These are phyloP conservation scores for Waltergamsia citrina DNA, from an alignment of 2,329 filamentous ascomycete genomes.

Conservation along the genomic window DNA sequence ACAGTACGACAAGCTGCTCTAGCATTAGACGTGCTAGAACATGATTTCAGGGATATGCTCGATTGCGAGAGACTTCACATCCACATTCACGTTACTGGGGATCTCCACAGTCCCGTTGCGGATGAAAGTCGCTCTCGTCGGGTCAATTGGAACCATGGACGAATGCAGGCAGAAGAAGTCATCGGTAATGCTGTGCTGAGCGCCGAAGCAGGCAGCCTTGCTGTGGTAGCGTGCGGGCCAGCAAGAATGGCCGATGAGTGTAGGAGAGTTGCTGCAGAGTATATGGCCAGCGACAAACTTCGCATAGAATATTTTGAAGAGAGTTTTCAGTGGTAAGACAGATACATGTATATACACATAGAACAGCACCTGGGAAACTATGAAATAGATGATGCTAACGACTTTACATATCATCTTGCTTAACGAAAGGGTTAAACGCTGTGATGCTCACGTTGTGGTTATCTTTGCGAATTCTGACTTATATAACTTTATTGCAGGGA, in stretches of 20 bases:
- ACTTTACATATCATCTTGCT: no score
- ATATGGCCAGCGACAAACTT: constrained; percentile 14
- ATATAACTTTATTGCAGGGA: no score
- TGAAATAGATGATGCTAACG: no score
- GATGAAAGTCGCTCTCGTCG: neutral
- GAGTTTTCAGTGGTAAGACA: constrained; percentile 29
- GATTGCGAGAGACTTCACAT: constrained; percentile 19
- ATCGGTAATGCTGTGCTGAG: constrained; percentile 16
- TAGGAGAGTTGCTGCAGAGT: constrained; percentile 21
- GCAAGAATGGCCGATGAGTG: constrained; percentile 33
- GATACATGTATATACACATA: no score
- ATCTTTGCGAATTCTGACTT: no score
- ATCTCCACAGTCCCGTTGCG: neutral
- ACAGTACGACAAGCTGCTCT: constrained; percentile 30
- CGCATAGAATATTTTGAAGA: constrained; percentile 32
- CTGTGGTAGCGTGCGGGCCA: constrained; percentile 34
- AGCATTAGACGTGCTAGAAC: constrained; percentile 20
- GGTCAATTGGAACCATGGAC: constrained; percentile 11
- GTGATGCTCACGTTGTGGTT: no score
- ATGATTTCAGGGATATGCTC: constrained; percentile 19
- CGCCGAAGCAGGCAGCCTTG: constrained; percentile 16
- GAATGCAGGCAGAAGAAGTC: constrained; percentile 22
- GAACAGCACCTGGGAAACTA: no score
- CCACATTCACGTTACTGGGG: constrained; percentile 23
- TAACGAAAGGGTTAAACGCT: no score